phyloP scores from a whole-genome alignment of 179 eudicot genomes.

The Camellia oleifera region DNA sequence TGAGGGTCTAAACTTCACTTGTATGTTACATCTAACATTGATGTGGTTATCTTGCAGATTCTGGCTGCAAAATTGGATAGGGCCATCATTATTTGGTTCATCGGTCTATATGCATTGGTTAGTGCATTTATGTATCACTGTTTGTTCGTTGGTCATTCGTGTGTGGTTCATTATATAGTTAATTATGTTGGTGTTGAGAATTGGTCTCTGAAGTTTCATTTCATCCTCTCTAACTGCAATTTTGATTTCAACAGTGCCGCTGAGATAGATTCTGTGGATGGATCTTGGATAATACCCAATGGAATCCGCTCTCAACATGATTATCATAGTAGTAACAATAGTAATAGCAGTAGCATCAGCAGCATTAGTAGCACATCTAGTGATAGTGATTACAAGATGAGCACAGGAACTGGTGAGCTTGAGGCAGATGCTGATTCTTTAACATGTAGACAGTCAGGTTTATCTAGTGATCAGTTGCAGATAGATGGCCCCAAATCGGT shows the following conservation, averaged over 20 bases:
- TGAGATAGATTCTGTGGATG: slow-evolving; percentile 55
- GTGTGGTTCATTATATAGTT: slow-evolving; percentile 2
- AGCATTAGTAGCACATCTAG: slow-evolving; percentile 87
- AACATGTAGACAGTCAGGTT: slow-evolving; percentile 69
- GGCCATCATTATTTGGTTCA: slow-evolving; percentile 66
- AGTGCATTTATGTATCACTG: slow-evolving; percentile 21
- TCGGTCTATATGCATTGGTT: slow-evolving; percentile 75
- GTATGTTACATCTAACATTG: not conserved
- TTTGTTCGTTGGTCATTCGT: not conserved
- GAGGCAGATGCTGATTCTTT: slow-evolving; percentile 99
- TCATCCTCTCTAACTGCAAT: slow-evolving; percentile 10
- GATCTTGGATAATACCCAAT: slow-evolving; percentile 66
- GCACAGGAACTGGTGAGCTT: slow-evolving; percentile 67
- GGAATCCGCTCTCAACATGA: slow-evolving; percentile 47
- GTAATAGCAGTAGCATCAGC: slow-evolving; percentile 87
- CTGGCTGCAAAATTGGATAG: slow-evolving; percentile 97
- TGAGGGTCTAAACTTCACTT: not conserved
- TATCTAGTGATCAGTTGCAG: slow-evolving; percentile 55
- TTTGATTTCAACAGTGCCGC: slow-evolving; percentile 44
- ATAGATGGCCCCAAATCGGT: slow-evolving; percentile 72
- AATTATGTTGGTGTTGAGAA: not conserved
- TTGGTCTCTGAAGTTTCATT: slow-evolving; percentile 9
- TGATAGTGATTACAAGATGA: slow-evolving; percentile 72
- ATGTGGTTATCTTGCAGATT: slow-evolving; percentile 51
- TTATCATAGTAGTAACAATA: slow-evolving; percentile 82